Evolutionary conservation across 441 rosid genomes (phyloP).

Genomic region (Metrosideros polymorpha): DNA sequence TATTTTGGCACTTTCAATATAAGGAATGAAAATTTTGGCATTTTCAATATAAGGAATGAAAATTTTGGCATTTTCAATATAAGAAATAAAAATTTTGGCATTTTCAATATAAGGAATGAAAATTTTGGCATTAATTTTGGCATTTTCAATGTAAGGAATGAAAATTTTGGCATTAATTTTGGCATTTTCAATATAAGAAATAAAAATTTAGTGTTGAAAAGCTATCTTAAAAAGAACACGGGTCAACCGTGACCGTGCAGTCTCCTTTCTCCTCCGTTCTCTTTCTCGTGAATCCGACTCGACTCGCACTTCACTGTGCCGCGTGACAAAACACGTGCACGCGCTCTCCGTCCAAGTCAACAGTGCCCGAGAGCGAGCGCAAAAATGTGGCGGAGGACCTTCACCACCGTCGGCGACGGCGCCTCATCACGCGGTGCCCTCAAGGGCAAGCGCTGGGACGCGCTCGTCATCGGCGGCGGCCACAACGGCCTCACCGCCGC

Average conservation of each 20-base stretch:
- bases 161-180: no score
- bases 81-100: no score
- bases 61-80: no score
- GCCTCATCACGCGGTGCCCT: background rate
- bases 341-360: background rate
- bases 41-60: no score
- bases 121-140: no score
- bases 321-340: background rate
- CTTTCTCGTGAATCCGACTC: background rate
- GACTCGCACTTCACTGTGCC: background rate
- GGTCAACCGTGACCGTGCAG: no score
- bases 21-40: no score
- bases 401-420: conserved; percentile 36
- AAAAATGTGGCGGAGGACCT: background rate
- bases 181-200: no score
- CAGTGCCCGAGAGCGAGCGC: background rate
- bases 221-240: background rate
- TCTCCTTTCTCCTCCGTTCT: background rate
- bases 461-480: conserved; percentile 19
- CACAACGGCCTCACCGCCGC: conserved; percentile 88
- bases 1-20: no score
- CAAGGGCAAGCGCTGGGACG: background rate
- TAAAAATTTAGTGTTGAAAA: background rate
- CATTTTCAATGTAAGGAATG: no score
- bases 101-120: no score